phyloP scores from a whole-genome alignment of 1,284 basidiomycete genomes.

The Ustilago nuda region DNA sequence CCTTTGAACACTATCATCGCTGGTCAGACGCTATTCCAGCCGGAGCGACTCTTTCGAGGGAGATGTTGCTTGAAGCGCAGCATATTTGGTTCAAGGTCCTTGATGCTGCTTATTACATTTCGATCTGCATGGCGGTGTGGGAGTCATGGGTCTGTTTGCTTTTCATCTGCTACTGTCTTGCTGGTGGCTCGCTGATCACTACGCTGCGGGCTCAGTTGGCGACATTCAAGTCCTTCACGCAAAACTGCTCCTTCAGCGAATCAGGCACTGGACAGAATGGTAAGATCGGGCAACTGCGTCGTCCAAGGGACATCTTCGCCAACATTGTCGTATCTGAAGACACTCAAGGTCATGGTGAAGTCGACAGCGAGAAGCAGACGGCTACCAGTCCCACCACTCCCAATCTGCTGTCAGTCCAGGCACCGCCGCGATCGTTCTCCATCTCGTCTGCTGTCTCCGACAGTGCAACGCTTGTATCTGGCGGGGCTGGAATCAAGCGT shows the following conservation, averaged over 20 bases:
- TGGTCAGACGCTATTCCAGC: constrained; percentile 20
- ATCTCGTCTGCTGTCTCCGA: constrained; percentile 24
- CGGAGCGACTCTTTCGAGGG: constrained; percentile 13
- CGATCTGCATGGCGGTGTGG: constrained; percentile 38
- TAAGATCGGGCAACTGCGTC: neutral
- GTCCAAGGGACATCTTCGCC: constrained; percentile 10
- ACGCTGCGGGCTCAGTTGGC: constrained; percentile 26
- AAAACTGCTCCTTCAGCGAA: constrained; percentile 29
- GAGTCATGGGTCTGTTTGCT: constrained; percentile 31
- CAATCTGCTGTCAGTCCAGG: constrained; percentile 9
- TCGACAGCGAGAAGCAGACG: constrained; percentile 26
- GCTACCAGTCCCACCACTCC: constrained; percentile 1
- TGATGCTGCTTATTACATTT: constrained; percentile 29
- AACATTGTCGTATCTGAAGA: neutral
- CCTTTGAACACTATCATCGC: constrained; percentile 15
- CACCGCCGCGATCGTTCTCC: constrained; percentile 23
- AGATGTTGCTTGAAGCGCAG: constrained; percentile 39
- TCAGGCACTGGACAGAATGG: constrained; percentile 17
- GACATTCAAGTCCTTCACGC: constrained; percentile 28
- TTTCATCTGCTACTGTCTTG: constrained; percentile 19
- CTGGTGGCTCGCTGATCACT: constrained; percentile 22
- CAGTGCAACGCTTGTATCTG: constrained; percentile 24
- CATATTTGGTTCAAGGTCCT: constrained; percentile 42
- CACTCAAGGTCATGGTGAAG: neutral
- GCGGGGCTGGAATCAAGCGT: constrained; percentile 11